These are phyloP conservation scores for Aspergillus fijiensis DNA, from an alignment of 2,329 filamentous ascomycete genomes.

Conservation along the genomic window DNA sequence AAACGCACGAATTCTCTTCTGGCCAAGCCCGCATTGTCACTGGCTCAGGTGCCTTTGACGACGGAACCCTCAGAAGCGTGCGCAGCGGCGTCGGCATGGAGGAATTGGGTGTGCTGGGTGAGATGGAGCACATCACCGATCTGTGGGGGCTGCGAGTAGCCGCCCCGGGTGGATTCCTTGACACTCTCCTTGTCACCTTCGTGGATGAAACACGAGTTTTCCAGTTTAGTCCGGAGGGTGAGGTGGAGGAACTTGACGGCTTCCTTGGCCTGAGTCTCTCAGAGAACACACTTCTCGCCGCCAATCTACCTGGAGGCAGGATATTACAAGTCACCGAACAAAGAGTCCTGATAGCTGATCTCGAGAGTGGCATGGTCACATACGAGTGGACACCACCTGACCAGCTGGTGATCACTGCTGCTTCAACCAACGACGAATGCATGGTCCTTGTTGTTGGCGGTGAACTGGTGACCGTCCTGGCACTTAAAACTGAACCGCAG, in stretches of 20 bases:
- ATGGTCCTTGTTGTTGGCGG: slow-evolving; percentile 76
- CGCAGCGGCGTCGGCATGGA: slow-evolving; percentile 91
- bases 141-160: slow-evolving; percentile 66
- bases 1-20: slow-evolving; percentile 88
- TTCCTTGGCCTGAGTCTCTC: slow-evolving; percentile 70
- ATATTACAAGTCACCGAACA: slow-evolving; percentile 75
- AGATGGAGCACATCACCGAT: slow-evolving; percentile 71
- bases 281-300: slow-evolving; percentile 69
- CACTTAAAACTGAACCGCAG: slow-evolving; percentile 59
- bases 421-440: slow-evolving; percentile 69
- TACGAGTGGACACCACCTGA: slow-evolving; percentile 49
- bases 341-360: slow-evolving; percentile 62
- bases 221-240: slow-evolving; percentile 68
- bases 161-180: slow-evolving; percentile 48
- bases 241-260: slow-evolving; percentile 80
- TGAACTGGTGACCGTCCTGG: slow-evolving; percentile 67
- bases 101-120: slow-evolving; percentile 76
- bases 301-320: slow-evolving; percentile 62
- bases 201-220: slow-evolving; percentile 83
- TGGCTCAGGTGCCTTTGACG: slow-evolving; percentile 84
- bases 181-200: slow-evolving; percentile 78
- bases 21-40: slow-evolving; percentile 92
- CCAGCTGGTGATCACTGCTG: slow-evolving; percentile 67
- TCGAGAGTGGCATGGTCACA: slow-evolving; percentile 48
- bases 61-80: slow-evolving; percentile 85